Base-by-base conservation (phyloP, 176 grass and related monocot genomes). In the Zizania latifolia region DNA sequence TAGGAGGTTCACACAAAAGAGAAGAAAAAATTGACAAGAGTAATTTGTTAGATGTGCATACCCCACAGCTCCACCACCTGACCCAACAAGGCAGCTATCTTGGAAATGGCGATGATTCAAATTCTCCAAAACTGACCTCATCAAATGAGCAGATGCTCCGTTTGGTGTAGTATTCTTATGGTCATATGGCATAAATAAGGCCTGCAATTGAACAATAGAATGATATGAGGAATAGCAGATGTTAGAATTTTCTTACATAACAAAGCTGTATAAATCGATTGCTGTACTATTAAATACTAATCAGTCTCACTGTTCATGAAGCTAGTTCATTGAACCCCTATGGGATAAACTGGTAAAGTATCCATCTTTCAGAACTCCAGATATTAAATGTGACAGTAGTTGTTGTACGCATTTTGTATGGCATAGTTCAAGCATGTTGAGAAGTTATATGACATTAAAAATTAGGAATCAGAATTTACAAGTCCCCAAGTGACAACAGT, bases 141-240 rank as follows among this genome's bases (percentile, higher is more conserved):
- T 99, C 77, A 88, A 86, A 68, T 84, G 79, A 17, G 86, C 84
- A 62, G 87, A 62, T 0, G 73, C 81, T 51, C 95, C 95, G 63
- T 69, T 65, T 57, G 95, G 95, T 51, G 91, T 94, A 40, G 84
- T 84, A 86, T 94, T 94, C 75, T 94, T 99, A 84, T 99, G 95
- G 87, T 99, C 95, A 81, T 99, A 99, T 72, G 95, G 91, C 95
- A 94, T 92, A 83, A 99, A 99, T 58, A 99, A 85, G 63, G 95
- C 95, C 95, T 99, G 73, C 27, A 29, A 73, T 76, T 78, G 31
- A 79, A 62, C 29, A 48, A 2, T 23, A 62, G 50, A 67, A 83
- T 41, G 12, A 30, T 37, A 28, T 24, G 26, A 41, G 7, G 7
- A 62, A 56, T 7, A 38, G 39, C 15, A 67, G 16, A 39, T 37